phyloP scores from a whole-genome alignment of 371 early-diverging fungal species.

The Phascolomyces articulosus region DNA sequence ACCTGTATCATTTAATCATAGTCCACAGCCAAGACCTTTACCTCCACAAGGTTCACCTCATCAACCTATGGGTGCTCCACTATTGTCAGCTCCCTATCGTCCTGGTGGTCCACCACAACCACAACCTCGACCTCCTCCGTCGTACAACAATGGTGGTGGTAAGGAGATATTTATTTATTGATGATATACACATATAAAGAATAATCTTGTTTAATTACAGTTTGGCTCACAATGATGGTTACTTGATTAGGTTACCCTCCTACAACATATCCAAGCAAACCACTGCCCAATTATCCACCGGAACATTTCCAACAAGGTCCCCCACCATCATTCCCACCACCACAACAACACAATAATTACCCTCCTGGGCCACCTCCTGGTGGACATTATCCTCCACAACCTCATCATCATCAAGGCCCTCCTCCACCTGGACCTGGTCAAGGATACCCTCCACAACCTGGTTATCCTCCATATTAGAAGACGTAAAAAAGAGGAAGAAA shows the following conservation, averaged over 20 bases:
- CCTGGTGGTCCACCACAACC: conserved; percentile 10
- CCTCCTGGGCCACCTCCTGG: conserved; percentile 12
- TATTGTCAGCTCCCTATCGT: conserved; percentile 21
- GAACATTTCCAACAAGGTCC: conserved; percentile 8
- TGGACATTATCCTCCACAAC: conserved; percentile 21
- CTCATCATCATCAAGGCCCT: conserved; percentile 11
- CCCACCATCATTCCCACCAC: conserved; percentile 9
- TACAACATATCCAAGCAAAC: conserved; percentile 10
- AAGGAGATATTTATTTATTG: neutral
- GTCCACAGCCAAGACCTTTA: conserved; percentile 6
- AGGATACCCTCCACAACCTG: conserved; percentile 19
- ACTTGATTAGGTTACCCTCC: conserved; percentile 17
- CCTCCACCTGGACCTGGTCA: conserved; percentile 15
- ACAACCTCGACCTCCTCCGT: conserved; percentile 3
- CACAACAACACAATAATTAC: conserved; percentile 11
- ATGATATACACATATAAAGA: too few species aligned
- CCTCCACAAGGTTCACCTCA: conserved; percentile 11
- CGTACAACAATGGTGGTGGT: conserved; percentile 9
- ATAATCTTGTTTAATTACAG: neutral
- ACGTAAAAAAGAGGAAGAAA: too few species aligned
- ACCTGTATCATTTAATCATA: neutral
- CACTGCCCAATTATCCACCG: conserved; percentile 13
- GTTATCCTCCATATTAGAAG: conserved; percentile 21
- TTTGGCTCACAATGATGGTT: neutral
- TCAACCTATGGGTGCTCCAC: conserved; percentile 12